Base-by-base conservation (phyloP, 345 rosid genomes). In the Salix viminalis region DNA sequence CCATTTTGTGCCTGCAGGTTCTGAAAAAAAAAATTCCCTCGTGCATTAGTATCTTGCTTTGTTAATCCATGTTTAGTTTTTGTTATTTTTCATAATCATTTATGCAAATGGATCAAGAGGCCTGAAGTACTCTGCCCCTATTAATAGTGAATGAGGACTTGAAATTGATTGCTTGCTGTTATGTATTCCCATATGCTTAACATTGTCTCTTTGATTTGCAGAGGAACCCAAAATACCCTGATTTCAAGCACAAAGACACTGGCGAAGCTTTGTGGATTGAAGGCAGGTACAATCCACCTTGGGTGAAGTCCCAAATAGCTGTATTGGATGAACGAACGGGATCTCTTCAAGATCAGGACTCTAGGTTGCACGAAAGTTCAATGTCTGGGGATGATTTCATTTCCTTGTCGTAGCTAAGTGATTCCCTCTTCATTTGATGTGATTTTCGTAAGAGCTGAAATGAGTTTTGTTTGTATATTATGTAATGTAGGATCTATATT, bases 191-290 rank as follows among this genome's bases (percentile, higher is more conserved):
- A 37, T 13, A 34, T 30, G 23, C 32, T 72, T 9, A 10, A 28
- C 34, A 56, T 32, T 15, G 9, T 39, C 52, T 44, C n/a, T 67
- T 62, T 50, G 42, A 72, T 78, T 48, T 52, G 76, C 87, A 90
- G 94, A 90, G 82, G 76, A 89, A 61, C 85, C 92, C 88, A 15
- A 89, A 86, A 67, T 85, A 85, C 81, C 92, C 94, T 18, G 94
- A 90, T 85, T 89, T 90, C 79, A 89, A 87, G 83, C 92, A 90
- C 82, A 90, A 90, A 75, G 92, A 87, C 75, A 90, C 94, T 8
- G 94, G 94, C 69, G 91, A 90, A 84, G 89, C 89, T 71, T 70
- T 89, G 69, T 89, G 91, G 94, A 76, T 87, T 14, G 92, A 89
- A 80, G 90, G 92, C 76, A 80, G 85, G 81, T 70, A 84, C 72